Evolutionary conservation across 192 early-diverging fungal species (phyloP).

Genomic region (Backusella australiensis): DNA sequence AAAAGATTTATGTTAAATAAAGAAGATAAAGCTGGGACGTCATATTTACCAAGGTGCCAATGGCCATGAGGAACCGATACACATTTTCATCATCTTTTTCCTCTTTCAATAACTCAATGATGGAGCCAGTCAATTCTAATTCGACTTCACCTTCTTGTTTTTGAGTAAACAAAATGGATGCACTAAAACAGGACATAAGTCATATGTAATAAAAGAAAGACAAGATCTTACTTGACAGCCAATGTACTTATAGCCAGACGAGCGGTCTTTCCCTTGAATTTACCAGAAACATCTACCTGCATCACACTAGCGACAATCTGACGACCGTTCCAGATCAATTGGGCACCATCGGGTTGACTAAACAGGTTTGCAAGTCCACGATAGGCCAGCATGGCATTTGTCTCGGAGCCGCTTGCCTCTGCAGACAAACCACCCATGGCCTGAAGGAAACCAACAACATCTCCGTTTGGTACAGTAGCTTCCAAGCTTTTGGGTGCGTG

Average conservation of each 20-base stretch:
- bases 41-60: slow-evolving; percentile 61
- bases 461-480: slow-evolving; percentile 44
- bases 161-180: slow-evolving; percentile 44
- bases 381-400: slow-evolving; percentile 76
- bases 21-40: too few relatives aligned
- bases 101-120: slow-evolving; percentile 54
- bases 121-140: slow-evolving; percentile 35
- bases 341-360: slow-evolving; percentile 44
- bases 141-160: slow-evolving; percentile 52
- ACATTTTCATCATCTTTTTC: slow-evolving; percentile 61
- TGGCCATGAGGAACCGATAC: slow-evolving; percentile 55
- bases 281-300: slow-evolving; percentile 35
- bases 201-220: not conserved
- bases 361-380: slow-evolving; percentile 76
- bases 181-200: slow-evolving; percentile 24
- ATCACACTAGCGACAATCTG: slow-evolving; percentile 20
- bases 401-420: slow-evolving; percentile 45
- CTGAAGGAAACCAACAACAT: slow-evolving; percentile 41
- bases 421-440: slow-evolving; percentile 32
- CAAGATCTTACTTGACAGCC: slow-evolving; percentile 22
- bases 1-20: not conserved
- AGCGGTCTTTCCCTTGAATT: slow-evolving; percentile 22
- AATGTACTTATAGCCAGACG: slow-evolving; percentile 30
- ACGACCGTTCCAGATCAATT: slow-evolving; percentile 31
- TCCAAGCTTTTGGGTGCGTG: slow-evolving; percentile 38